Conservation (phyloP, 2,329 filamentous ascomycete species). For the Ophiosphaerella narmari region DNA sequence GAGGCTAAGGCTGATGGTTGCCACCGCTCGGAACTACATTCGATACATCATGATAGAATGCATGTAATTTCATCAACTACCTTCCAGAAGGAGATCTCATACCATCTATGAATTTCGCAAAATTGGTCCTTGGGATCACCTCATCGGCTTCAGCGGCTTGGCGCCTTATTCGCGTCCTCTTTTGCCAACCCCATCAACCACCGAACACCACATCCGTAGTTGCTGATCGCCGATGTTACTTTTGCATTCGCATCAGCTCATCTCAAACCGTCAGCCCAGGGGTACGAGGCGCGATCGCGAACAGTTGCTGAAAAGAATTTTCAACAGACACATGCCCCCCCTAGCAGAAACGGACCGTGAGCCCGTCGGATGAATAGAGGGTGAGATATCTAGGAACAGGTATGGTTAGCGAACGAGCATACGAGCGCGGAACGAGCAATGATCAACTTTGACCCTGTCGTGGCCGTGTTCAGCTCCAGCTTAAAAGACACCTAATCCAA, state of each 20-base stretch:
- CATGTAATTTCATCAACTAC: background rate
- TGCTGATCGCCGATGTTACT: background rate
- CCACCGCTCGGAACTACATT: conserved; percentile 1
- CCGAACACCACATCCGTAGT: background rate
- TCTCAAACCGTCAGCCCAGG: background rate
- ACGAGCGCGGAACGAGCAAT: conserved; percentile 26
- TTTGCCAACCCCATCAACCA: background rate
- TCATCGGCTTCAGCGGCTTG: background rate
- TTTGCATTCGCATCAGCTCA: background rate
- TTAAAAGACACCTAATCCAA: conserved; percentile 4
- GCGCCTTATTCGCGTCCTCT: background rate
- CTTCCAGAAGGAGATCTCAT: background rate
- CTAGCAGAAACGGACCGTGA: conserved; percentile 33
- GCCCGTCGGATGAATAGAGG: conserved; percentile 35
- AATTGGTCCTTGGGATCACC: background rate
- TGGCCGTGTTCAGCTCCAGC: conserved; percentile 12
- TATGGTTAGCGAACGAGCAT: conserved; percentile 15
- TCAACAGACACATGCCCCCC: conserved; percentile 1
- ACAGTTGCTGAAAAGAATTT: conserved; percentile 3
- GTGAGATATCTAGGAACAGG: conserved; percentile 14
- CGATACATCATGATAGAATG: conserved; percentile 1
- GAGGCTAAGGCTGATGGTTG: conserved; percentile 3
- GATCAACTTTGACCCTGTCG: conserved; percentile 23
- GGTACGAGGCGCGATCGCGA: conserved; percentile 16
- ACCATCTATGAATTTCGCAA: background rate